Evolutionary conservation across 306 rosid species (phyloP), one percentile per base, ranked within the genome.

Genomic region (Lotus japonicus): DNA sequence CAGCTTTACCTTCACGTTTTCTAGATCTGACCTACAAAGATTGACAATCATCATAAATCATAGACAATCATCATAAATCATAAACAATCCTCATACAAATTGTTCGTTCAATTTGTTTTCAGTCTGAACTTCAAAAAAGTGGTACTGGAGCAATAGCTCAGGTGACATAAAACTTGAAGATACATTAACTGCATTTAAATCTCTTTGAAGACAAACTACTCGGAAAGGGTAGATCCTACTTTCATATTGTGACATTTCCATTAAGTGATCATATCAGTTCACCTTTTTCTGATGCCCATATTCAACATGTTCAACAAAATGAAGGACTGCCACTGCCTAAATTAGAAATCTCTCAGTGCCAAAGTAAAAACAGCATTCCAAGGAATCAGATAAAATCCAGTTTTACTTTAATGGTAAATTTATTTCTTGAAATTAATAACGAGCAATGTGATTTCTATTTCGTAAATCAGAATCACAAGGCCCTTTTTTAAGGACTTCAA

Each of bases 1-100:
- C 59, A 58, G 75, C 81, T 81, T 70, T 81, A 82, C 70, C 79
- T 76, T 58, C 80, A 48, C 72, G 77, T 74, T 69, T 69, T 77
- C 70, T 72, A 65, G 67, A 73, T 76, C 70, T 33, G 66, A 69
- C 70, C 84, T 89, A 60, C 85, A 82, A 49, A 56, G 71, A 79
- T 77, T 55, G 48, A 75, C 71, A 76, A 8, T 31, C 36, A 5
- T 31, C 11, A 38, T 7, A 38, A 38, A 1, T 72, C 23, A 76
- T 50, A 35, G 74, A 68, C 46, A 79, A 15, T n/a, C n/a, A n/a
- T n/a, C n/a, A n/a, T n/a, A n/a, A n/a, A n/a, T n/a, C n/a, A n/a
- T n/a, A n/a, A 71, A 66, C 15, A 16, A 44, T 50, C 43, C 33
- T 5, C 19, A 65, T 46, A 63, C 46, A 62, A 14, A 21, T 21